Base-by-base conservation (phyloP, 2,329 filamentous ascomycete species). In the Fusarium robinianum region DNA sequence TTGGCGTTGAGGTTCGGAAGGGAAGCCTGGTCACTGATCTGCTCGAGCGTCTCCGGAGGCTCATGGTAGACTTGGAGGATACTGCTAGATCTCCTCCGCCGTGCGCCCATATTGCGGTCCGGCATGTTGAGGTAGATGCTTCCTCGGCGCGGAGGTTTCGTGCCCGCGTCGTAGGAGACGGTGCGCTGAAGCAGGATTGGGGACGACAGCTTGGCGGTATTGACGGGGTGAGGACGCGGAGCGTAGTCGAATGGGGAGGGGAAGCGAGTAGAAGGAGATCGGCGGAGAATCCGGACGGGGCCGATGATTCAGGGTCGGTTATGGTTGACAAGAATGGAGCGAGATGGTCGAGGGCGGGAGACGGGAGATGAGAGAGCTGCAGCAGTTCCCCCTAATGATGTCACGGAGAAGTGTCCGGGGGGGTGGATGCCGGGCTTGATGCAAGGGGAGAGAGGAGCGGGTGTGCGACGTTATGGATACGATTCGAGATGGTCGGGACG, bases 141-240 rank as follows among this genome's bases (percentile, higher is more conserved):
- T 78, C 84, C 78, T 72, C 83, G 79, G 67, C 78, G 76, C 64
- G 80, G 79, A 68, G 78, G 75, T 60, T 88, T 86, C 62, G 84
- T 82, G 74, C 86, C 85, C 77, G 85, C 85, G 78, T 90, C 87
- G 80, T 94, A 95, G 72, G 89, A 90, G 79, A 94, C 86, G 78
- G 88, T 90, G 70, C 89, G 88, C 71, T 88, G 86, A 65, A 95
- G 81, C 66, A 95, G 79, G 72, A 94, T 78, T 76, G 80, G 85
- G 70, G 91, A 88, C 85, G 90, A 92, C 89, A 95, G 85, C 77
- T 95, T 95, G 88, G 86, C 88, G 89, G 89, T 92, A 73, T 87
- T 88, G 74, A 67, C 46, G 63, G 60, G 54, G 49, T 42, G 45
- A 57, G 35, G 37, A 43, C 34, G 41, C 49, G 52, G 46, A 44